Percentiles rank a stretch among this genome's conserved stretches.
These are phyloP conservation scores for slime mould (Dictyostelium discoideum) DNA, from an alignment of 78 protist species.

Conservation along the genomic window dicty_2.7 NC_007090.3:3669501-3670000, in stretches of 20 bases:
- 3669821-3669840: background rate
- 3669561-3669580: background rate
- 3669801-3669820: background rate
- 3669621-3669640: background rate
- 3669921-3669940: background rate
- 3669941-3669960: background rate
- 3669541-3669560: background rate
- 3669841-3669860: background rate
- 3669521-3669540: background rate
- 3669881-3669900: background rate
- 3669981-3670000: background rate
- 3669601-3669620: slow-evolving; percentile 5
- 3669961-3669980: background rate
- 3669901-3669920: background rate
- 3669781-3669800: background rate
- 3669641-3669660: background rate
- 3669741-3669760: background rate
- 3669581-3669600: background rate
- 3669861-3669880: no score
- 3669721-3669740: background rate
- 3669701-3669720: background rate
- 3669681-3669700: background rate
- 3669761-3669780: background rate
- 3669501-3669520: background rate
- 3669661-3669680: background rate